Evolutionary conservation across 306 rosid species (phyloP).

Genomic region (Luffa aegyptiaca): DNA sequence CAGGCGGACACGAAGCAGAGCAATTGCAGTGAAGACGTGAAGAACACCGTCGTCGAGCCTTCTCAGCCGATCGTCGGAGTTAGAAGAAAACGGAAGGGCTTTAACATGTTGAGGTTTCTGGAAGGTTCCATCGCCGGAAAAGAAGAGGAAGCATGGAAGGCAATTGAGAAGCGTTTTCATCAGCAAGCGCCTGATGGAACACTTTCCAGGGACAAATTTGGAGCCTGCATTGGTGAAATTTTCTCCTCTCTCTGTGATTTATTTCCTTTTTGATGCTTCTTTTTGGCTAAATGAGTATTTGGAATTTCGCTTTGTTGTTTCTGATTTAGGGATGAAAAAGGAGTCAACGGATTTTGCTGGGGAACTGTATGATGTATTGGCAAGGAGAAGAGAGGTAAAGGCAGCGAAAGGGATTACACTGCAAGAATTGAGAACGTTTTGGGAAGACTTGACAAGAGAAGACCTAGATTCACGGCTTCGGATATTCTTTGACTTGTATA

Average conservation of each 20-base stretch:
- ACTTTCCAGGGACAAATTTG: conserved; percentile 63
- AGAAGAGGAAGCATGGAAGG: conserved; percentile 65
- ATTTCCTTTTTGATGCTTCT: neutral
- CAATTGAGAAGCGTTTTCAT: conserved; percentile 45
- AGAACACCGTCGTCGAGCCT: conserved; percentile 18
- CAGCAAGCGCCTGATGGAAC: conserved; percentile 35
- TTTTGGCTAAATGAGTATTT: neutral
- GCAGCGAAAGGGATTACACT: conserved; percentile 24
- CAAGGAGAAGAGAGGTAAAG: conserved; percentile 27
- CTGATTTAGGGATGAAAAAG: conserved; percentile 37
- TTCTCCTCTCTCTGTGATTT: neutral
- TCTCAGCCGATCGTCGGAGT: conserved; percentile 11
- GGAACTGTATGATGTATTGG: conserved; percentile 44
- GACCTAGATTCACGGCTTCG: conserved; percentile 54
- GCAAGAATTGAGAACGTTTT: conserved; percentile 29
- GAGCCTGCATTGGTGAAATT: conserved; percentile 56
- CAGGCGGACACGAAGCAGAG: neutral
- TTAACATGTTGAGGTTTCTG: conserved; percentile 67
- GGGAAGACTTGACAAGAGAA: conserved; percentile 49
- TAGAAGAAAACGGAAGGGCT: conserved; percentile 22
- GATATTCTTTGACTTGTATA: conserved; percentile 67
- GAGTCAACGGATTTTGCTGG: conserved; percentile 59
- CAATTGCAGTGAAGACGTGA: conserved; percentile 15
- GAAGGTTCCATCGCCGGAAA: conserved; percentile 55
- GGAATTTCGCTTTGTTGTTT: neutral